These are phyloP conservation scores for Gaertneriomyces semiglobifer DNA, from an alignment of 192 early-diverging fungal species.

Conservation along the genomic window DNA sequence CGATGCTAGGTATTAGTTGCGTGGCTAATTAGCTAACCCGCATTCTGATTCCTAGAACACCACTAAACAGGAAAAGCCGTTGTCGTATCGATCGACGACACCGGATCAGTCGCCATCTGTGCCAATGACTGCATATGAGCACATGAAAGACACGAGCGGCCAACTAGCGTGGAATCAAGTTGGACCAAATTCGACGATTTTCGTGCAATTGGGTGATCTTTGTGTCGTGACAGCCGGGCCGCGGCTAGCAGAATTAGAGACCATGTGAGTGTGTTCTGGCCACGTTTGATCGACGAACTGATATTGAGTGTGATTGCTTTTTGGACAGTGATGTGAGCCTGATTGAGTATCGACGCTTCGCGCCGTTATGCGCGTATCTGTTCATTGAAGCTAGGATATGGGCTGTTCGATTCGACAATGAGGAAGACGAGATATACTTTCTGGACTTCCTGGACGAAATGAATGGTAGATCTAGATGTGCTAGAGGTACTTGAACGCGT, in stretches of 20 bases:
- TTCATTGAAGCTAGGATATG: background rate
- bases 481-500: too few relatives aligned
- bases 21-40: too few relatives aligned
- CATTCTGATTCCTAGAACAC: too few relatives aligned
- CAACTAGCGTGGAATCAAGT: constrained; percentile 13
- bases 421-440: constrained; percentile 34
- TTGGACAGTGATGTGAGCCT: background rate
- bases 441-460: constrained; percentile 18
- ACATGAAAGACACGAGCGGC: background rate
- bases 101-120: too few relatives aligned
- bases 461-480: too few relatives aligned
- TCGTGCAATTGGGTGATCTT: background rate
- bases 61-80: too few relatives aligned
- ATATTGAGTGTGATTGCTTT: too few relatives aligned
- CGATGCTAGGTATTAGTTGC: too few relatives aligned
- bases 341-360: constrained; percentile 14
- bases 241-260: background rate
- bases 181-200: constrained; percentile 7
- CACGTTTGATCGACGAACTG: too few relatives aligned
- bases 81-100: too few relatives aligned
- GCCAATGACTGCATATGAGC: constrained; percentile 1
- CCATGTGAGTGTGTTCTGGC: background rate
- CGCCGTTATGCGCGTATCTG: constrained; percentile 21
- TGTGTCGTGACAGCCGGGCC: constrained; percentile 6
- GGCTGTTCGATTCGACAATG: constrained; percentile 23